Percentiles rank a stretch among this genome's conserved stretches.
Conservation (phyloP, 1,284 basidiomycete genomes). For the Sanghuangporus sanghuang region DNA sequence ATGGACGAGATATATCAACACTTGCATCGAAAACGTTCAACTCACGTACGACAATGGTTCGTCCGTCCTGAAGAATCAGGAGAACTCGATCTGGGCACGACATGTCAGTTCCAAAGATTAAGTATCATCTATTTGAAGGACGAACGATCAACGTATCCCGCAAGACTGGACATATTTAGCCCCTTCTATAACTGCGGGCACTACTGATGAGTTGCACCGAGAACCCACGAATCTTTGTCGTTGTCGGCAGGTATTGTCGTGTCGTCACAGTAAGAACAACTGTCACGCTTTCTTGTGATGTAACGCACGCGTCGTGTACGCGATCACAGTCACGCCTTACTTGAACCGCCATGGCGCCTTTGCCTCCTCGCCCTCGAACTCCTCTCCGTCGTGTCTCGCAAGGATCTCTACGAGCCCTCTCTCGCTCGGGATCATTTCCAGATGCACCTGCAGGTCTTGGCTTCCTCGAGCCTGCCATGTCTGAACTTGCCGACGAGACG, state of each 20-base stretch:
- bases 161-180: slow-evolving; percentile 67
- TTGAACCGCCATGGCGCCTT: slow-evolving; percentile 18
- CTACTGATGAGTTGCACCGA: not conserved
- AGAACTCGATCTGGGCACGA: slow-evolving; percentile 66
- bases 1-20: slow-evolving; percentile 8
- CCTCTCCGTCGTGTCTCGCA: slow-evolving; percentile 89
- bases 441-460: slow-evolving; percentile 80
- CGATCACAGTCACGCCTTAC: not conserved
- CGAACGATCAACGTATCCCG: slow-evolving; percentile 81
- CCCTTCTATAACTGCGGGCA: not conserved
- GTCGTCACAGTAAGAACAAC: not conserved
- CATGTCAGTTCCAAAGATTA: not conserved
- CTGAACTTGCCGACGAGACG: slow-evolving; percentile 85
- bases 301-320: not conserved
- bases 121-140: slow-evolving; percentile 11
- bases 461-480: slow-evolving; percentile 80
- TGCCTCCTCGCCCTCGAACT: slow-evolving; percentile 51
- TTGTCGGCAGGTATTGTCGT: not conserved
- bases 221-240: not conserved
- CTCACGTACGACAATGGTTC: slow-evolving; percentile 70
- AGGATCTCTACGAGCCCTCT: slow-evolving; percentile 82
- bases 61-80: slow-evolving; percentile 87
- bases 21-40: slow-evolving; percentile 18
- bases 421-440: slow-evolving; percentile 63
- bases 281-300: not conserved